A percentile compares a stretch with the other conserved stretches of the same genome.
Conservation (phyloP, 2,329 filamentous ascomycete genomes). For the Diaporthe batatas region DNA sequence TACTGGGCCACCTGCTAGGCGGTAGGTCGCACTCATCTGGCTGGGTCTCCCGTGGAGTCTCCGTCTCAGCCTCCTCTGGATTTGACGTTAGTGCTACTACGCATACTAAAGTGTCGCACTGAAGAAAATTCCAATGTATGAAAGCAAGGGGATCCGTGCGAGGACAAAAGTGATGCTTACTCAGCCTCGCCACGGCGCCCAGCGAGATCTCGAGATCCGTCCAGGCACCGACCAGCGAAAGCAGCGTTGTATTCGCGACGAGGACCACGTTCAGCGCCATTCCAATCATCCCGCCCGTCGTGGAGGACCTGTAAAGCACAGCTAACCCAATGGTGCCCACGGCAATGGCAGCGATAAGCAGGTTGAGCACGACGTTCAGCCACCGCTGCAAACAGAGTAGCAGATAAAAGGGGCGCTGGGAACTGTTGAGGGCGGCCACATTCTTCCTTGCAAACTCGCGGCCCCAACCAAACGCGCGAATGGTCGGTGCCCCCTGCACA, state of each 20-base stretch:
- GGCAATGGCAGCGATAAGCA: slow-evolving; percentile 62
- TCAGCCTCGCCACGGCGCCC: slow-evolving; percentile 52
- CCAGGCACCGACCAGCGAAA: slow-evolving; percentile 51
- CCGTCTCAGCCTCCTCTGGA: not conserved
- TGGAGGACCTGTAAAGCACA: slow-evolving; percentile 42
- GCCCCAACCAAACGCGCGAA: slow-evolving; percentile 63
- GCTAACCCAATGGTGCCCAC: slow-evolving; percentile 50
- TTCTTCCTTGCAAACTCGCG: slow-evolving; percentile 45
- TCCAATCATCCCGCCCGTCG: slow-evolving; percentile 50
- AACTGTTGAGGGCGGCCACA: slow-evolving; percentile 54
- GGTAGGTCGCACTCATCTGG: not conserved
- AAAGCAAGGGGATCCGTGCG: no score
- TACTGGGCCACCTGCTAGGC: slow-evolving; percentile 48
- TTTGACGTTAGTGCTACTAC: no score
- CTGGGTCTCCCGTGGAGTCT: slow-evolving; percentile 44
- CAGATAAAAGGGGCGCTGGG: slow-evolving; percentile 64
- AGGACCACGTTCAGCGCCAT: slow-evolving; percentile 54
- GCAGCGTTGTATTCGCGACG: slow-evolving; percentile 52
- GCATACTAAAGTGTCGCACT: no score
- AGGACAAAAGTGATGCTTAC: no score
- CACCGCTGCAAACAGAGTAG: slow-evolving; percentile 65
- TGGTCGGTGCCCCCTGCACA: slow-evolving; percentile 57
- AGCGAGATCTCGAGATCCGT: slow-evolving; percentile 54
- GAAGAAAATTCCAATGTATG: no score
- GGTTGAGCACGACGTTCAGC: slow-evolving; percentile 64